phyloP scores from a whole-genome alignment of 2,329 filamentous ascomycete genomes.

The Diaporthe sp. region DNA sequence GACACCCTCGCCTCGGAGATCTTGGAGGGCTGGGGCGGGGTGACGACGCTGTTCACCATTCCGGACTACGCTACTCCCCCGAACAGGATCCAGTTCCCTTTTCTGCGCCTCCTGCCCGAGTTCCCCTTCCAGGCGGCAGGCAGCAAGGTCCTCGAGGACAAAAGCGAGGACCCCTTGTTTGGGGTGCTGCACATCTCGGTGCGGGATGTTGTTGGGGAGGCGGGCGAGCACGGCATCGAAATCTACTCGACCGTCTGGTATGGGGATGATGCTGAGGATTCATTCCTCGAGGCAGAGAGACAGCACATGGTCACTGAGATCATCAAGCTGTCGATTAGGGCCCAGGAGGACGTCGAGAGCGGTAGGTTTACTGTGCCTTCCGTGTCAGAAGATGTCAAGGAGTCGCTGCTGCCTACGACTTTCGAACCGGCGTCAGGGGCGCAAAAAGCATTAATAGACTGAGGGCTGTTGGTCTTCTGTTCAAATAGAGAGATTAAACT shows the following conservation, averaged over 20 bases:
- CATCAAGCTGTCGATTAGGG: constrained; percentile 43
- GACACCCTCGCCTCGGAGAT: constrained; percentile 45
- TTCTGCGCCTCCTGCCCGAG: constrained; percentile 45
- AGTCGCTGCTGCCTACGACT: no score
- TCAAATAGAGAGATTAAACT: no score
- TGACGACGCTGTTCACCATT: constrained; percentile 54
- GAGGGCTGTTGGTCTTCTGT: neutral
- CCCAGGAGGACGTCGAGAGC: constrained; percentile 46
- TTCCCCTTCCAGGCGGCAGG: constrained; percentile 48
- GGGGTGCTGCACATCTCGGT: constrained; percentile 46
- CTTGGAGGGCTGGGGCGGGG: constrained; percentile 43
- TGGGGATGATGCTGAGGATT: constrained; percentile 42
- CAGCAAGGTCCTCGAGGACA: constrained; percentile 45
- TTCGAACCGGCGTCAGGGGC: neutral
- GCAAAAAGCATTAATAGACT: neutral
- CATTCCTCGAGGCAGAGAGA: constrained; percentile 45
- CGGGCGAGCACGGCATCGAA: constrained; percentile 40
- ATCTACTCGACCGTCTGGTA: constrained; percentile 46
- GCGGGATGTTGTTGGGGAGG: constrained; percentile 40
- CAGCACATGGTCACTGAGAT: constrained; percentile 47
- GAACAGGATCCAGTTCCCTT: constrained; percentile 48
- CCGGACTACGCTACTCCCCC: constrained; percentile 48
- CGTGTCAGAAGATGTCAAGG: neutral
- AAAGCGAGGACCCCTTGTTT: constrained; percentile 40
- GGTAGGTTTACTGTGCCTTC: constrained; percentile 17